phyloP scores from a whole-genome alignment of 2,329 filamentous ascomycete genomes.

The Colletotrichum liaoningense region DNA sequence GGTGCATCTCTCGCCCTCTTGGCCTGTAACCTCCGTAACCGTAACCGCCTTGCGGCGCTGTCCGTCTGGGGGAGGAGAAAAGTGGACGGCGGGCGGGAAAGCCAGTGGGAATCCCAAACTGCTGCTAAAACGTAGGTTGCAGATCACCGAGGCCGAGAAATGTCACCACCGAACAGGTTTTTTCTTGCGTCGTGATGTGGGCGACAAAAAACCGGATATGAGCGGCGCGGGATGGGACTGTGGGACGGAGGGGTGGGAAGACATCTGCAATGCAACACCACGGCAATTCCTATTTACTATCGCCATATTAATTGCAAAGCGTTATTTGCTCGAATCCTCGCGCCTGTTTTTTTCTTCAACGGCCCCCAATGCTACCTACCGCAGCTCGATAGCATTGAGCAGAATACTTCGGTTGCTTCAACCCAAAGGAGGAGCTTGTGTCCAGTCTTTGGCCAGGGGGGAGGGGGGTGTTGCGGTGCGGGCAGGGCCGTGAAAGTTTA shows the following conservation, averaged over 20 bases:
- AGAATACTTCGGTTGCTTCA: slow-evolving; percentile 7
- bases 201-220: slow-evolving; percentile 21
- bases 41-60: slow-evolving; percentile 13
- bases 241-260: neutral
- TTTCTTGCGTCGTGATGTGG: slow-evolving; percentile 1
- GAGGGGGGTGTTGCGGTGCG: slow-evolving; percentile 7
- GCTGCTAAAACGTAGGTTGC: neutral
- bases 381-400: neutral
- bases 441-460: slow-evolving; percentile 3
- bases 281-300: neutral
- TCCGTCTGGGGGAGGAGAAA: slow-evolving; percentile 18
- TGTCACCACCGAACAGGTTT: slow-evolving; percentile 13
- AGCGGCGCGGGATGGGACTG: slow-evolving; percentile 8
- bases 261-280: slow-evolving; percentile 11
- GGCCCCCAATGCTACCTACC: neutral
- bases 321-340: no score
- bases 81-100: neutral
- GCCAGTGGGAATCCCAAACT: neutral
- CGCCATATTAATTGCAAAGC: neutral
- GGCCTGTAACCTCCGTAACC: neutral
- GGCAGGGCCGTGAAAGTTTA: slow-evolving; percentile 23
- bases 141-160: slow-evolving; percentile 21
- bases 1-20: slow-evolving; percentile 13
- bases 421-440: neutral
- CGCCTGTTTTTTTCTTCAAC: neutral